Evolutionary conservation across 2,329 filamentous ascomycete genomes (phyloP), one percentile per base, ranked within the genome.

Genomic region (Hawksworthiomyces lignivorus): DNA sequence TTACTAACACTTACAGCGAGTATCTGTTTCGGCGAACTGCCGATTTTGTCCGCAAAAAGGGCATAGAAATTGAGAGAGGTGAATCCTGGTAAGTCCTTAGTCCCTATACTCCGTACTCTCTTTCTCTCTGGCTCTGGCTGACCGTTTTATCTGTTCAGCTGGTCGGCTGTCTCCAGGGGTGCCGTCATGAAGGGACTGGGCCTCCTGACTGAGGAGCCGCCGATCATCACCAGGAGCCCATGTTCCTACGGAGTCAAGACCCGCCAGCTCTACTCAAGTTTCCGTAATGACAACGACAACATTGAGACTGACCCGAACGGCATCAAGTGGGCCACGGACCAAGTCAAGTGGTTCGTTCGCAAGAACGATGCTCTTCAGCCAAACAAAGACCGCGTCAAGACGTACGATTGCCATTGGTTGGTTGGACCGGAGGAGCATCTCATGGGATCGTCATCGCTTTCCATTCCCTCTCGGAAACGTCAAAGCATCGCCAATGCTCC

Each of bases 111-210:
- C 3, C 5, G 5, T 21, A 4, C 14, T 9, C 30, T 24, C 20
- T 31, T 10, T 32, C 15, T 33, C 9, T 31, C 11, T 39, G 31
- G 3, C 28, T 22, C 22, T 29, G 19, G 9, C 24, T n/a, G n/a
- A 11, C 20, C 4, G 10, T 9, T 21, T 17, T 8, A 32, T 26
- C 11, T 20, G 2, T 18, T 20, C 22, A 48, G 48, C 22, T 55
- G 54, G 54, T 45, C 39, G 21, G 54, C 54, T n/a, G 54, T 56
- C 15, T 46, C 51, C 5, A 49, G 48, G 14, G 54, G 54, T 10
- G 54, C 52, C 26, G 51, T 55, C 30, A 44, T 56, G 34, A 55
- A 54, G 33, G 54, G 50, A 7, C 37, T 54, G 2, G 53, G 53
- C n/a, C 38, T 54, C 12, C 47, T 53, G 36, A 54, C 51, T 4